A percentile compares a stretch with the other conserved stretches of the same genome.
These are phyloP conservation scores for Pythium apleroticum DNA, from an alignment of 352 stramenopile genomes.

Conservation along the genomic window DNA sequence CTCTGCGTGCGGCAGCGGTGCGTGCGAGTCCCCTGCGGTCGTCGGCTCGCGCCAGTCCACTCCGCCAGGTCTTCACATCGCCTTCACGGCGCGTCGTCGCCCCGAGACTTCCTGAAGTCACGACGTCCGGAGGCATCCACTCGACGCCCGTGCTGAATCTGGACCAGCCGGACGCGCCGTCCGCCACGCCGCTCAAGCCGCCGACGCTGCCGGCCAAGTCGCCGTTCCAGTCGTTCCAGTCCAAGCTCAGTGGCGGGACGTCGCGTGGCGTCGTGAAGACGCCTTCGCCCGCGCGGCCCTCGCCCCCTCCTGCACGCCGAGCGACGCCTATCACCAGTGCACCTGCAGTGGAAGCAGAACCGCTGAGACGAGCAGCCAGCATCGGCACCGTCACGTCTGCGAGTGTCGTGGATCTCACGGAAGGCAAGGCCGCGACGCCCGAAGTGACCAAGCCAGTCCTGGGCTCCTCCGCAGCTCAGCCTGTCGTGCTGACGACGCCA, in stretches of 20 bases:
- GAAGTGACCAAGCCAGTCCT: background rate
- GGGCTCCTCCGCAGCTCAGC: background rate
- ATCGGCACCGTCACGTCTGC: background rate
- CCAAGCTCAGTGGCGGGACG: slow-evolving; percentile 40
- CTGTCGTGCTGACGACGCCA: slow-evolving; percentile 19
- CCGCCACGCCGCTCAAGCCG: slow-evolving; percentile 22
- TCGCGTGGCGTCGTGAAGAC: slow-evolving; percentile 16
- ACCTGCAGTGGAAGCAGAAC: background rate
- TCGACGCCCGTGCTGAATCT: slow-evolving; percentile 30
- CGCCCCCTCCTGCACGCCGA: slow-evolving; percentile 11
- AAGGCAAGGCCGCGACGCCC: slow-evolving; percentile 18
- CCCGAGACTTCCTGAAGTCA: slow-evolving; percentile 20
- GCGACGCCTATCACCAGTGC: slow-evolving; percentile 11
- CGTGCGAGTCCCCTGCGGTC: slow-evolving; percentile 21
- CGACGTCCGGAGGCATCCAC: slow-evolving; percentile 15
- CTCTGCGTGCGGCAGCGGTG: slow-evolving; percentile 11
- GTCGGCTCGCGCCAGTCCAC: slow-evolving; percentile 15
- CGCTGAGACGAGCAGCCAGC: background rate
- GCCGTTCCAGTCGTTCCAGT: slow-evolving; percentile 80
- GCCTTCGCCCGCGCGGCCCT: slow-evolving; percentile 16
- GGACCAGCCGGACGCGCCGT: slow-evolving; percentile 12
- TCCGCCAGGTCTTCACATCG: slow-evolving; percentile 28
- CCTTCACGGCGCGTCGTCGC: slow-evolving; percentile 19
- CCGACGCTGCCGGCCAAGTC: slow-evolving; percentile 50
- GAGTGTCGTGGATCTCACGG: slow-evolving; percentile 19